Percentiles rank a stretch among this genome's conserved stretches.
phyloP scores from a whole-genome alignment of 257 asterid genomes.

The Nicotiana sylvestris region DNA sequence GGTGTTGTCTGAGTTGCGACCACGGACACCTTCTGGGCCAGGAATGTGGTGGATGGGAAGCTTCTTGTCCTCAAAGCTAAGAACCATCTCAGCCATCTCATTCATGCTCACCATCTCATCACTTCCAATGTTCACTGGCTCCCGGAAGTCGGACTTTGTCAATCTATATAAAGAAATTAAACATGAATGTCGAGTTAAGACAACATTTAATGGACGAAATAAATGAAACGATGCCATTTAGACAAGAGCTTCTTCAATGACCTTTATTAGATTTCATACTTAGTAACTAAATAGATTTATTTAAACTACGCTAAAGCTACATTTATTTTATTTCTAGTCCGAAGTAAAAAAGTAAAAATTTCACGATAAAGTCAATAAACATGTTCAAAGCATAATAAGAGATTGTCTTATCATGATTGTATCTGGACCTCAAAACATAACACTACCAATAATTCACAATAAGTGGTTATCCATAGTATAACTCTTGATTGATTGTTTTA shows the following conservation, averaged over 20 bases:
- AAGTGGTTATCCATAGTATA: neutral
- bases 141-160: constrained; percentile 85
- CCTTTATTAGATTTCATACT: neutral
- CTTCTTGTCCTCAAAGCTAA: constrained; percentile 69
- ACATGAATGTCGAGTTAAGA: neutral
- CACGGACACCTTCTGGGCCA: constrained; percentile 94
- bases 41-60: constrained; percentile 82
- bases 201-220: too few relatives aligned
- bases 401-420: neutral
- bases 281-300: neutral
- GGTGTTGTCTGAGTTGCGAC: constrained; percentile 85
- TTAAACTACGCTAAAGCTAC: neutral
- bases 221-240: neutral
- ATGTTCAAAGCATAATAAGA: neutral
- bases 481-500: neutral
- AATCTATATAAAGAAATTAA: constrained; percentile 32
- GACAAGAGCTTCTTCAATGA: neutral
- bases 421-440: neutral
- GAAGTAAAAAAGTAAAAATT: neutral
- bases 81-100: constrained; percentile 89
- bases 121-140: constrained; percentile 90
- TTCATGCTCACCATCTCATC: constrained; percentile 98
- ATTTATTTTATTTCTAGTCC: neutral
- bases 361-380: neutral
- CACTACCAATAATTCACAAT: neutral